Conservation (phyloP, 345 rosid species). For the Syzygium grande region DNA sequence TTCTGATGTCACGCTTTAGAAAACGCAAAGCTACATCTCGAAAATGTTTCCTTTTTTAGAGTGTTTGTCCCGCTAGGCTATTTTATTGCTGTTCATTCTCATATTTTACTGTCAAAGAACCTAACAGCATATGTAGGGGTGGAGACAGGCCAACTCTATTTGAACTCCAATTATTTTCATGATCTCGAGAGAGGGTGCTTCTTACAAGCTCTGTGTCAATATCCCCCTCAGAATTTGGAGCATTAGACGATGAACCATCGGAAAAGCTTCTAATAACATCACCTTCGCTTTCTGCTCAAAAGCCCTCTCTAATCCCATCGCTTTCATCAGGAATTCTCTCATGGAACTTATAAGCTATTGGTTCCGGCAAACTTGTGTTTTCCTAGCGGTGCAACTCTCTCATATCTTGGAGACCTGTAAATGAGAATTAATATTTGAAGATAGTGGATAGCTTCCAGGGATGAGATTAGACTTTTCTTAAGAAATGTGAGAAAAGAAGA, state of each 20-base stretch:
- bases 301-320: neutral
- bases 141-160: conserved; percentile 6
- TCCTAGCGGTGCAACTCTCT: neutral
- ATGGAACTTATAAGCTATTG: neutral
- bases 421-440: neutral
- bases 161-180: conserved; percentile 12
- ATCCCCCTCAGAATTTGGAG: neutral
- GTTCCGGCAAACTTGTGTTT: neutral
- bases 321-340: neutral
- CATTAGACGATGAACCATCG: conserved; percentile 9
- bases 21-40: conserved; percentile 16
- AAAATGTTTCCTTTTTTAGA: conserved; percentile 21
- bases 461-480: neutral
- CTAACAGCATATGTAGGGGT: neutral
- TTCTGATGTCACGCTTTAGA: conserved; percentile 31
- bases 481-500: neutral
- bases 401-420: neutral
- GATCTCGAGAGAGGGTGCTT: conserved; percentile 4
- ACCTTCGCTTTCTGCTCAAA: neutral
- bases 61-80: conserved; percentile 13
- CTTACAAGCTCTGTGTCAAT: neutral
- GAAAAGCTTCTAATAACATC: neutral
- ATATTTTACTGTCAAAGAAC: conserved; percentile 18
- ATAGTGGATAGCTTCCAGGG: neutral
- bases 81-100: conserved; percentile 25